Evolutionary conservation across 257 asterid species (phyloP), one percentile per base, ranked within the genome.

Genomic region (Pogostemon cablin): DNA sequence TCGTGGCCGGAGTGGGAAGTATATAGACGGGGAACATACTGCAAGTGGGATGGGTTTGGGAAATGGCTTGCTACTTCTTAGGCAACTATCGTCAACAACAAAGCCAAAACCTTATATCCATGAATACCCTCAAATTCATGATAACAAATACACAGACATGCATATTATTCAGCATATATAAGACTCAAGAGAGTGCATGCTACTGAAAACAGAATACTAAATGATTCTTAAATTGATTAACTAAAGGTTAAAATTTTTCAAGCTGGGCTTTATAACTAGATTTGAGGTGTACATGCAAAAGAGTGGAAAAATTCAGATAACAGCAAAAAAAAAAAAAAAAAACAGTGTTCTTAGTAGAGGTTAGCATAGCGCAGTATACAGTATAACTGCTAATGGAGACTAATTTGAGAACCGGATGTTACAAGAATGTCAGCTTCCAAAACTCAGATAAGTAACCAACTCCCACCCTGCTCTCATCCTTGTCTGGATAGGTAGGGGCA

Each of bases 41-140:
- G 79, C 73, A 5, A 87, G 91, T 0, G 88, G 91, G 68, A 86
- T 62, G 65, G 87, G 93, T 69, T 74, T 83, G 34, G 81, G 82
- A 74, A 88, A 86, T 62, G 86, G 83, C 72, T 81, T 71, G 81
- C 74, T 77, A 76, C 81, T 83, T 37, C 81, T 79, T 32, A 86
- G 85, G 79, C 85, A 67, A 70, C 81, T 79, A 58, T 85, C 83
- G 48, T 85, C 81, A 68, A 77, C 90, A 84, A 86, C 86, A 82
- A 73, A 72, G 65, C 77, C 77, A 81, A 75, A 78, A 77, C 66
- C 44, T 78, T 71, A 76, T 81, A 66, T 67, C 60, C 44, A 79
- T 39, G 69, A 79, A 72, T 49, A 58, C 70, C 68, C 70, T 67
- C 69, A 76, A 69, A 68, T 68, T 58, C 79, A 79, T 76, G 72